A percentile compares a stretch with the other conserved stretches of the same genome.
These are phyloP conservation scores for Fusarium dlaminii DNA, from an alignment of 2,329 filamentous ascomycete species.

Conservation along the genomic window DNA sequence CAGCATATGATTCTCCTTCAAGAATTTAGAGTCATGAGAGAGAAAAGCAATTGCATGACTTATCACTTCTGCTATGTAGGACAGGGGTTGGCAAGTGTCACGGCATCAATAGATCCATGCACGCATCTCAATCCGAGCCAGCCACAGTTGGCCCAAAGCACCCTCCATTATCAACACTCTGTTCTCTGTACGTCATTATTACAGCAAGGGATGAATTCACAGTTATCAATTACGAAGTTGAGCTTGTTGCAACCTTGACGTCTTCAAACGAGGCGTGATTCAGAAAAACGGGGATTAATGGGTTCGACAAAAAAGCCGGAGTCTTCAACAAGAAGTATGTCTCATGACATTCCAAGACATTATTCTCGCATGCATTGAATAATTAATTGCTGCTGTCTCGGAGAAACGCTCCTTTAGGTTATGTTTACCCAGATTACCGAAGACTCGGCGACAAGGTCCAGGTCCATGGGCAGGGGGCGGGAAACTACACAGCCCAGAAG, in stretches of 20 bases:
- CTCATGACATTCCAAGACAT: constrained; percentile 31
- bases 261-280: neutral
- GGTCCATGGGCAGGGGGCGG: neutral
- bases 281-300: neutral
- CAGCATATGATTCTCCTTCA: neutral
- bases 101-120: neutral
- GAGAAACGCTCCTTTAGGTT: neutral
- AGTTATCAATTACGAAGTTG: neutral
- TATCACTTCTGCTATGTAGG: neutral
- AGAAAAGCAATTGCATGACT: neutral
- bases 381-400: neutral
- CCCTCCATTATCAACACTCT: neutral
- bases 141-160: constrained; percentile 14
- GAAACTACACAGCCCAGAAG: neutral
- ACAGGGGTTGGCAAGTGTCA: neutral
- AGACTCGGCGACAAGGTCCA: constrained; percentile 17
- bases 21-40: neutral
- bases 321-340: constrained; percentile 9
- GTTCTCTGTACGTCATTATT: constrained; percentile 13
- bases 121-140: neutral
- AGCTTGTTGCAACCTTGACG: neutral
- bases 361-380: neutral
- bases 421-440: constrained; percentile 11
- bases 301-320: neutral
- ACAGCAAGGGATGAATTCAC: constrained; percentile 1